Conservation (phyloP, 768 basidiomycete species). For the Pholiota molesta region DNA sequence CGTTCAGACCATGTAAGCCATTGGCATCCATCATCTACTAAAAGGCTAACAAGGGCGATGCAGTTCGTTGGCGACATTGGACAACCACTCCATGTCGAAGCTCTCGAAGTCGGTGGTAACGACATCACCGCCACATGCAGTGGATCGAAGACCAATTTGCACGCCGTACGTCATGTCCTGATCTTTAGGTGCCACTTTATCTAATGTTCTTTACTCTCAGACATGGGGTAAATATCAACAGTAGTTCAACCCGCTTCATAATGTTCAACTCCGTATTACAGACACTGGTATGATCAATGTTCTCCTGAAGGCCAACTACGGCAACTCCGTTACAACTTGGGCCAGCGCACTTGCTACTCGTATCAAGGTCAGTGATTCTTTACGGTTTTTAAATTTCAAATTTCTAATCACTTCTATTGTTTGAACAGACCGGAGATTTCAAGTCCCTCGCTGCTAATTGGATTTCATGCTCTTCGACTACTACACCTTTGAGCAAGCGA, state of each 20-base stretch:
- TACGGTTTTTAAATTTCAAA: no score
- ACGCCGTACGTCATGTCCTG: slow-evolving; percentile 34
- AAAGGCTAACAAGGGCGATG: not conserved
- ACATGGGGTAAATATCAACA: slow-evolving; percentile 35
- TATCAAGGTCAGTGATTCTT: slow-evolving; percentile 36
- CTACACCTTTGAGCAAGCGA: slow-evolving; percentile 27
- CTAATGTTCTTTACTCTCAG: slow-evolving; percentile 18
- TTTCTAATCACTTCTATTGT: not conserved
- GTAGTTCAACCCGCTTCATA: not conserved
- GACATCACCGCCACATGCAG: slow-evolving; percentile 41
- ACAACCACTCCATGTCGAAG: slow-evolving; percentile 54
- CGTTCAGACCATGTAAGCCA: slow-evolving; percentile 34
- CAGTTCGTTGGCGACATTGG: slow-evolving; percentile 53
- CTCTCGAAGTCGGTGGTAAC: slow-evolving; percentile 46
- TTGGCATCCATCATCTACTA: not conserved
- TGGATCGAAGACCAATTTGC: slow-evolving; percentile 45
- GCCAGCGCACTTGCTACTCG: slow-evolving; percentile 40
- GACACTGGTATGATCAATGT: slow-evolving; percentile 44
- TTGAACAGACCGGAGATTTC: slow-evolving; percentile 34
- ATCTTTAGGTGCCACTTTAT: not conserved
- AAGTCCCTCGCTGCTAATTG: slow-evolving; percentile 33
- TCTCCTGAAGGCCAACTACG: slow-evolving; percentile 35
- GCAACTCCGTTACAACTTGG: slow-evolving; percentile 40
- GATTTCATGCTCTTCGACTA: slow-evolving; percentile 44
- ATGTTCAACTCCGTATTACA: slow-evolving; percentile 10